Conservation (phyloP, 1,139 yeast species). For the Yamadazyma dushanensis region DNA sequence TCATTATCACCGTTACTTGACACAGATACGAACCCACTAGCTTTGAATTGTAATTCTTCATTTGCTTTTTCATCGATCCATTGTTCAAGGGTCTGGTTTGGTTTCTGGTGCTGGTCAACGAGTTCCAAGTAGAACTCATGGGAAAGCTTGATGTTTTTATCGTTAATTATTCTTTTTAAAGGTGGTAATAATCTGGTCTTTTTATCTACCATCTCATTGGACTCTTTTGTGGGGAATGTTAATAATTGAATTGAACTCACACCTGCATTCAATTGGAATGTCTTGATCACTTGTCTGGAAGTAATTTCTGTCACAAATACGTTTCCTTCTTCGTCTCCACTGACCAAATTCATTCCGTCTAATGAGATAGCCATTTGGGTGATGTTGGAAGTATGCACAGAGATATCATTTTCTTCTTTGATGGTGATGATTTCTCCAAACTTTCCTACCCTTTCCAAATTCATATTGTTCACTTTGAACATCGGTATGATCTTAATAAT, state of each 20-base stretch:
- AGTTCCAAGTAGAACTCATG: constrained; percentile 5
- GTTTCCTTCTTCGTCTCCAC: constrained; percentile 75
- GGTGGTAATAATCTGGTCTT: constrained; percentile 49
- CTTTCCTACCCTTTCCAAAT: constrained; percentile 59
- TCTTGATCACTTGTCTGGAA: constrained; percentile 73
- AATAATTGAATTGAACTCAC: constrained; percentile 27
- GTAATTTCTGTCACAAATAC: constrained; percentile 70
- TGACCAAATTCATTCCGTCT: constrained; percentile 72
- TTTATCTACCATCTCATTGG: constrained; percentile 29
- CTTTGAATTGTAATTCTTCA: constrained; percentile 54
- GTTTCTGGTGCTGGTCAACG: not conserved
- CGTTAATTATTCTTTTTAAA: constrained; percentile 58
- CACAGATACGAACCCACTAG: constrained; percentile 29
- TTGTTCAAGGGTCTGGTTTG: constrained; percentile 20
- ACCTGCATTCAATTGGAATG: constrained; percentile 53
- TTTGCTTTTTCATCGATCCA: constrained; percentile 50
- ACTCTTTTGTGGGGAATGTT: constrained; percentile 17
- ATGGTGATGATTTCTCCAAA: constrained; percentile 53
- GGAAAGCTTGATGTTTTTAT: constrained; percentile 23
- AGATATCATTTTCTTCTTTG: constrained; percentile 39
- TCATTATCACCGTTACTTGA: constrained; percentile 11
- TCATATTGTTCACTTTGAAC: constrained; percentile 43
- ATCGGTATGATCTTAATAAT: constrained; percentile 56
- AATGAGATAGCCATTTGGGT: constrained; percentile 60
- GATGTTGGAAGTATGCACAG: constrained; percentile 54